Base-by-base conservation (phyloP, 2,329 filamentous ascomycete genomes). In the Drechslera avenae region DNA sequence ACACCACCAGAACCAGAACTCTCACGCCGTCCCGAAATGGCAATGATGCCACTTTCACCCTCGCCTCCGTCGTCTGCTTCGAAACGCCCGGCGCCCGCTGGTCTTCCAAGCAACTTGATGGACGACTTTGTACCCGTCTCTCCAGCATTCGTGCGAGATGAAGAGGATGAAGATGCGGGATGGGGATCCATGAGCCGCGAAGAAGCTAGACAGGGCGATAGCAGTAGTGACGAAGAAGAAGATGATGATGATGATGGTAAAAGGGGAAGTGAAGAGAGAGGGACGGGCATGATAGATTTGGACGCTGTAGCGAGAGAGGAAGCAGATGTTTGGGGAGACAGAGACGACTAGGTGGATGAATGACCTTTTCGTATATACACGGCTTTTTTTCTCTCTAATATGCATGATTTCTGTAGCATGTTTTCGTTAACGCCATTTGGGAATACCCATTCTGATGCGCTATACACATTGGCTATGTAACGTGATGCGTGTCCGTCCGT, bases 251-350 rank as follows among this genome's bases (percentile, higher is more conserved):
- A 61, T 19, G 63, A 57, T 0, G 59, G 50, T 8, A 62, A 57
- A 1, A 49, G 39, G 5, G 56, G 45, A 10, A 60, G 57, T 0
- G 48, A 47, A 8, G 40, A 50, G 26, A 41, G 36, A 36, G 53
- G 49, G 33, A 57, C 54, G 17, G 62, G 54, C 1, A 44, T 72
- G 48, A 53, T 71, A 30, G 69, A 72, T 63, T 37, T 72, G 13
- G 69, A 73, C 57, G 68, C 56, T 30, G 69, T 72, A 14, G 68
- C 68, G 19, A 63, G 63, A 40, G 68, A 72, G 49, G 70, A 72
- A 60, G 67, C 64, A 47, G 69, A 68, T 21, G 70, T 72, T 46
- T 73, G 70, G 70, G 68, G 68, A 2, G 66, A 69, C 30, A 55
- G 60, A 19, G 67, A 68, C 39, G 66, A 67, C 43, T 45, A 23